phyloP scores from a whole-genome alignment of 352 stramenopile species.

The Blastocystis sp. region DNA sequence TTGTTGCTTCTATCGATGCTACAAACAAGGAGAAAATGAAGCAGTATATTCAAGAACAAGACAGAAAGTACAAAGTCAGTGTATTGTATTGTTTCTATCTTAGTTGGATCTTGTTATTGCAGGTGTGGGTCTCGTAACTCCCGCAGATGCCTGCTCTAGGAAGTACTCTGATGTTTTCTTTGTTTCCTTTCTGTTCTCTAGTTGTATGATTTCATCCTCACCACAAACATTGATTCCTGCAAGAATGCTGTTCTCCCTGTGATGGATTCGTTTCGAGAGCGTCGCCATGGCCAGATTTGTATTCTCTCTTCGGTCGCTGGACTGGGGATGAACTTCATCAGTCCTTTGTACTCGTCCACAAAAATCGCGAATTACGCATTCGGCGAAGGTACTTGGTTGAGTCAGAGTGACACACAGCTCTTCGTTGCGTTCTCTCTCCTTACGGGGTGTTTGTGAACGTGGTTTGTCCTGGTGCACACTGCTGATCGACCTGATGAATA shows the following conservation, averaged over 20 bases:
- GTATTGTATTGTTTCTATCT: neutral
- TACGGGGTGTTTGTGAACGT: constrained; percentile 56
- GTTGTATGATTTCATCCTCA: constrained; percentile 43
- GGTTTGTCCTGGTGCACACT: constrained; percentile 21
- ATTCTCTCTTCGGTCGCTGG: constrained; percentile 59
- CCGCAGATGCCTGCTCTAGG: neutral
- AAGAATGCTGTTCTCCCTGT: constrained; percentile 39
- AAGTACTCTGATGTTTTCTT: neutral
- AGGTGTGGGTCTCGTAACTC: constrained; percentile 2
- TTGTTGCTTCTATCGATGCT: constrained; percentile 27
- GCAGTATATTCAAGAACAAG: constrained; percentile 11
- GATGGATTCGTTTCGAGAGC: constrained; percentile 45
- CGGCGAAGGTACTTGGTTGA: neutral
- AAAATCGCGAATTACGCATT: constrained; percentile 39
- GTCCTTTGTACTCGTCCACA: constrained; percentile 35
- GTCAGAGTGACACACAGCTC: neutral
- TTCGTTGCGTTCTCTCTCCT: neutral
- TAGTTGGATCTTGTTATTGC: constrained; percentile 41
- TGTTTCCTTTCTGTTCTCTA: neutral
- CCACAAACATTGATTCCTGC: constrained; percentile 10
- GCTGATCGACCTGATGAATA: neutral
- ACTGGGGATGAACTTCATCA: constrained; percentile 59
- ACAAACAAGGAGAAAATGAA: neutral
- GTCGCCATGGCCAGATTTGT: constrained; percentile 39
- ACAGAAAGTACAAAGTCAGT: neutral